Evolutionary conservation across 2,329 filamentous ascomycete species (phyloP).

Genomic region (Xylariaceae sp.): DNA sequence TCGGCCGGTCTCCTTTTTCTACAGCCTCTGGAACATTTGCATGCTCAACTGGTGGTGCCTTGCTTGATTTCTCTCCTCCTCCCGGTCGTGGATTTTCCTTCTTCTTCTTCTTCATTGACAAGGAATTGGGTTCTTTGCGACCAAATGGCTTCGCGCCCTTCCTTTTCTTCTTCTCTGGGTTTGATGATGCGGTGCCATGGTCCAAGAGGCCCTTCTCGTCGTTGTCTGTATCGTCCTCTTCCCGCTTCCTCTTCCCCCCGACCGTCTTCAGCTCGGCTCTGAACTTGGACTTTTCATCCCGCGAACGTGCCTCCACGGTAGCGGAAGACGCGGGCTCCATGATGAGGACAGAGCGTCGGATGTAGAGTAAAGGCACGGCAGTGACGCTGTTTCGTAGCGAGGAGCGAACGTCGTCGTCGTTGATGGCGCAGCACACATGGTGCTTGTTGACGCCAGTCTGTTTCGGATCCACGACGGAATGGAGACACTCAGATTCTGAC

Average conservation of each 20-base stretch:
- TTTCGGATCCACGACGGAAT: slow-evolving; percentile 77
- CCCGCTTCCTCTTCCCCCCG: slow-evolving; percentile 50
- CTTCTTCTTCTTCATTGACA: slow-evolving; percentile 68
- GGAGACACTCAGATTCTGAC: slow-evolving; percentile 66
- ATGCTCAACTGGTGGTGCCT: slow-evolving; percentile 14
- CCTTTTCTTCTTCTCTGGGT: slow-evolving; percentile 48
- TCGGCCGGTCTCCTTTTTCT: too few species aligned
- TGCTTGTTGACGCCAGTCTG: slow-evolving; percentile 69
- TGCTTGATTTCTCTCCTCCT: background rate
- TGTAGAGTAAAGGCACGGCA: slow-evolving; percentile 75
- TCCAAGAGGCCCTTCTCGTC: slow-evolving; percentile 27
- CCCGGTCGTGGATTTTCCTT: slow-evolving; percentile 9
- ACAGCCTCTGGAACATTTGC: too few species aligned
- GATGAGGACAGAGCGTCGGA: slow-evolving; percentile 69
- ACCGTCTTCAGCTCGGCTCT: slow-evolving; percentile 62
- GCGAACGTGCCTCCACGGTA: slow-evolving; percentile 60
- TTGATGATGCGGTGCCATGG: slow-evolving; percentile 21
- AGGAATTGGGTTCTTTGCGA: slow-evolving; percentile 67
- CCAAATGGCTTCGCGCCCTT: slow-evolving; percentile 46
- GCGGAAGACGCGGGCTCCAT: slow-evolving; percentile 73
- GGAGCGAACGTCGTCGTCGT: slow-evolving; percentile 63
- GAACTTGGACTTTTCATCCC: slow-evolving; percentile 73
- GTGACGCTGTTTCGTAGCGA: slow-evolving; percentile 60
- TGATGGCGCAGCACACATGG: slow-evolving; percentile 74
- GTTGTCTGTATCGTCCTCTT: slow-evolving; percentile 38